These are phyloP conservation scores for Epichloe baconii DNA, from an alignment of 2,329 filamentous ascomycete species.

Conservation along the genomic window DNA sequence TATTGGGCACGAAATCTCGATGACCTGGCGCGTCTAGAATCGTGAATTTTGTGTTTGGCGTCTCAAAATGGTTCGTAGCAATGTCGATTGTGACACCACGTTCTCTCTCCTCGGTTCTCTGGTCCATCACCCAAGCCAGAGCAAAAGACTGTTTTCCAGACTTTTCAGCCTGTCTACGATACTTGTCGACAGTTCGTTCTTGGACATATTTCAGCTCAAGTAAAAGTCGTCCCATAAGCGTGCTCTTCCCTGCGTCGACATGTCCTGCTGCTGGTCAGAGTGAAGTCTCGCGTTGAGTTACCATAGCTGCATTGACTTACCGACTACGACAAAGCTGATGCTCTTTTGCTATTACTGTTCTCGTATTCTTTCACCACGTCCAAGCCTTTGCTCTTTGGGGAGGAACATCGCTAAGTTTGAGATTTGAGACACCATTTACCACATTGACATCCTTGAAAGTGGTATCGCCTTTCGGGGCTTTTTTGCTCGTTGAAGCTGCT, in stretches of 20 bases:
- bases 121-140: constrained; percentile 92
- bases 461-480: constrained; percentile 25
- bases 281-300: neutral
- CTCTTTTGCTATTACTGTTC: constrained; percentile 64
- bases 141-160: constrained; percentile 94
- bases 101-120: constrained; percentile 75
- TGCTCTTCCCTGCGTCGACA: constrained; percentile 95
- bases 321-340: constrained; percentile 86
- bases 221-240: constrained; percentile 87
- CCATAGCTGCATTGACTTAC: constrained; percentile 32
- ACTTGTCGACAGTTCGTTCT: constrained; percentile 76
- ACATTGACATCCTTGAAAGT: constrained; percentile 13
- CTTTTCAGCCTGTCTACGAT: constrained; percentile 75
- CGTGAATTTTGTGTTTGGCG: constrained; percentile 73
- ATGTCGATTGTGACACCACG: constrained; percentile 95
- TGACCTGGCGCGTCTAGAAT: constrained; percentile 94
- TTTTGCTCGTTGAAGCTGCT: constrained; percentile 14
- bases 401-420: constrained; percentile 38
- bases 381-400: constrained; percentile 63
- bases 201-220: constrained; percentile 82
- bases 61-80: constrained; percentile 88
- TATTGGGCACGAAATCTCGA: constrained; percentile 92
- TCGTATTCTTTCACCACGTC: constrained; percentile 74
- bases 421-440: constrained; percentile 17
- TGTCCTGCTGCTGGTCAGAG: constrained; percentile 46